phyloP scores from a whole-genome alignment of 176 grass and related monocot species.

The Otatea glauca region DNA sequence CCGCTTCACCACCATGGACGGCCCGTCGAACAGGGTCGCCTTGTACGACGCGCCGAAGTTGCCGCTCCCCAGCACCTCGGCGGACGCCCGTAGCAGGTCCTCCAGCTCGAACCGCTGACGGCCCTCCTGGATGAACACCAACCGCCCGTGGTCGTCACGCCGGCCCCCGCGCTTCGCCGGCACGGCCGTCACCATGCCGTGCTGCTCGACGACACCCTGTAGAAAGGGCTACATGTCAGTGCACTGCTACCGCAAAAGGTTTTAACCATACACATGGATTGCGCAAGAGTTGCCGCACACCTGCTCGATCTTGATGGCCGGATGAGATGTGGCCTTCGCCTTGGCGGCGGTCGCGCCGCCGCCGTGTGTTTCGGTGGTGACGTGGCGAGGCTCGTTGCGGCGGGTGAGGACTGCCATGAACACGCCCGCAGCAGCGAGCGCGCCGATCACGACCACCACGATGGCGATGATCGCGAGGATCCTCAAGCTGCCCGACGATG shows the following conservation, averaged over 20 bases:
- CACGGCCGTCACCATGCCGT: conserved; percentile 2
- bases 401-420: conserved; percentile 37
- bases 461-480: conserved; percentile 58
- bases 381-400: not conserved
- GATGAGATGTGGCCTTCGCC: conserved; percentile 18
- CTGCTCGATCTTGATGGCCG: conserved; percentile 46
- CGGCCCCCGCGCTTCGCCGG: conserved; percentile 45
- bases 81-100: conserved; percentile 76
- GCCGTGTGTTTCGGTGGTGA: conserved; percentile 17
- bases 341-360: conserved; percentile 25
- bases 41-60: conserved; percentile 94
- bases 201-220: conserved; percentile 18
- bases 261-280: not conserved
- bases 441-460: conserved; percentile 51
- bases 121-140: conserved; percentile 69
- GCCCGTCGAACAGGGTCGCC: conserved; percentile 58
- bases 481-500: conserved; percentile 20
- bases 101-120: conserved; percentile 69
- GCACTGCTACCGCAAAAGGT: not conserved
- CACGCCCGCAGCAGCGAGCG: conserved; percentile 30
- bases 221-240: not conserved
- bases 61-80: conserved; percentile 87
- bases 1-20: conserved; percentile 81
- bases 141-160: conserved; percentile 51
- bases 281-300: not conserved